phyloP scores from a whole-genome alignment of 2,329 filamentous ascomycete genomes.

The Phialocephala subalpina region DNA sequence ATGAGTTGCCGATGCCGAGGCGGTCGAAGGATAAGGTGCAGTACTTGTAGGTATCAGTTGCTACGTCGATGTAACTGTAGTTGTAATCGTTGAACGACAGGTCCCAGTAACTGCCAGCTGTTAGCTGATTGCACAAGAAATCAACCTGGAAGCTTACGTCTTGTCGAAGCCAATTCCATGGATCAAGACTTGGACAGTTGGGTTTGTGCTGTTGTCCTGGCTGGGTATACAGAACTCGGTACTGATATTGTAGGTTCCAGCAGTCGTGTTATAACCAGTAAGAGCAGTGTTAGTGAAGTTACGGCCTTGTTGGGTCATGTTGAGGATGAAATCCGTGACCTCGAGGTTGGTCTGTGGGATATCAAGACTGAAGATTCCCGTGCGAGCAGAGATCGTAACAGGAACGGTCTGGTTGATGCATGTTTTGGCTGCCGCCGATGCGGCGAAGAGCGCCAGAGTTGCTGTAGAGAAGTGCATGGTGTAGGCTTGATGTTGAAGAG shows the following conservation, averaged over 20 bases:
- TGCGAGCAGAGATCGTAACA: constrained; percentile 60
- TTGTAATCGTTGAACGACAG: constrained; percentile 62
- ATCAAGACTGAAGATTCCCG: constrained; percentile 60
- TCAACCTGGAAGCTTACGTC: constrained; percentile 41
- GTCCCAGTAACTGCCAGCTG: constrained; percentile 64
- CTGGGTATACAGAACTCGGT: constrained; percentile 69
- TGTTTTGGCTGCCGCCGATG: constrained; percentile 36
- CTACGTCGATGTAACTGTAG: constrained; percentile 67
- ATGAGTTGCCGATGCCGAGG: constrained; percentile 65
- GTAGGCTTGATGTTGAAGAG: not conserved
- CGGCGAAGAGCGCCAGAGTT: constrained; percentile 24
- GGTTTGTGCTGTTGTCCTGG: constrained; percentile 44
- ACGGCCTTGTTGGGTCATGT: constrained; percentile 55
- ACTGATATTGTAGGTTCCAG: constrained; percentile 63
- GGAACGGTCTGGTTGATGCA: constrained; percentile 63
- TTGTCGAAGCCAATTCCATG: constrained; percentile 64
- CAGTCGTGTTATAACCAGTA: constrained; percentile 57
- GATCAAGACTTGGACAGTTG: constrained; percentile 55
- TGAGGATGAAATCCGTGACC: constrained; percentile 62
- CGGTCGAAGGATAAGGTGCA: constrained; percentile 69
- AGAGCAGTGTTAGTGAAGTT: constrained; percentile 57
- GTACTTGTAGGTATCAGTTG: constrained; percentile 62
- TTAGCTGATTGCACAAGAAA: not conserved
- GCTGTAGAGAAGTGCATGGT: constrained; percentile 27
- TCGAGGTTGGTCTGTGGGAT: constrained; percentile 61